A percentile compares a stretch with the other conserved stretches of the same genome.
Conservation (phyloP, 129 eudicot species). For the Lactuca sativa region DNA sequence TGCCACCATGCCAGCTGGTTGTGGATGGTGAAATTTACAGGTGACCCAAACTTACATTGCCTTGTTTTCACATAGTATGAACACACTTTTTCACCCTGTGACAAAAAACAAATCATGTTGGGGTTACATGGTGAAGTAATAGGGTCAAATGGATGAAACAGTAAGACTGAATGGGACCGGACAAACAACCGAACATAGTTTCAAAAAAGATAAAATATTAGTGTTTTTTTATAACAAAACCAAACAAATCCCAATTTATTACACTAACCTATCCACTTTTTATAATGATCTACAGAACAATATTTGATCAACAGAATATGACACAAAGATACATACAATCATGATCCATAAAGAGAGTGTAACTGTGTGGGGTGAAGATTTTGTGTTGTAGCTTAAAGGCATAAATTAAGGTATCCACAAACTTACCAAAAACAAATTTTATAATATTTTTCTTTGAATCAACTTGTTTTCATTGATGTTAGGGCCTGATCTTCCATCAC, state of each 20-base stretch:
- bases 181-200: constrained; percentile 12
- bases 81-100: too few species aligned
- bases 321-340: constrained; percentile 35
- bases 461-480: too few species aligned
- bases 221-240: constrained; percentile 21
- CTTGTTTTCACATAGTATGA: too few species aligned
- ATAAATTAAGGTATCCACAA: constrained; percentile 9
- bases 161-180: too few species aligned
- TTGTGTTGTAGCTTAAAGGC: constrained; percentile 12
- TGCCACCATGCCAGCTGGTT: too few species aligned
- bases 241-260: constrained; percentile 41
- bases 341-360: constrained; percentile 31
- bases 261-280: constrained; percentile 42
- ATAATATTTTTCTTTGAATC: background rate
- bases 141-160: too few species aligned
- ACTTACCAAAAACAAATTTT: constrained; percentile 5
- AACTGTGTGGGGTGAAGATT: too few species aligned
- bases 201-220: constrained; percentile 15
- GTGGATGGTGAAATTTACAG: too few species aligned
- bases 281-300: constrained; percentile 43
- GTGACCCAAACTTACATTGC: too few species aligned
- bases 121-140: too few species aligned
- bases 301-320: constrained; percentile 44
- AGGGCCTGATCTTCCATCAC: too few species aligned
- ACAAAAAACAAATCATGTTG: too few species aligned